A percentile compares a stretch with the other conserved stretches of the same genome.
These are phyloP conservation scores for Cercospora sp. DNA, from an alignment of 2,329 filamentous ascomycete species.

Conservation along the genomic window DNA sequence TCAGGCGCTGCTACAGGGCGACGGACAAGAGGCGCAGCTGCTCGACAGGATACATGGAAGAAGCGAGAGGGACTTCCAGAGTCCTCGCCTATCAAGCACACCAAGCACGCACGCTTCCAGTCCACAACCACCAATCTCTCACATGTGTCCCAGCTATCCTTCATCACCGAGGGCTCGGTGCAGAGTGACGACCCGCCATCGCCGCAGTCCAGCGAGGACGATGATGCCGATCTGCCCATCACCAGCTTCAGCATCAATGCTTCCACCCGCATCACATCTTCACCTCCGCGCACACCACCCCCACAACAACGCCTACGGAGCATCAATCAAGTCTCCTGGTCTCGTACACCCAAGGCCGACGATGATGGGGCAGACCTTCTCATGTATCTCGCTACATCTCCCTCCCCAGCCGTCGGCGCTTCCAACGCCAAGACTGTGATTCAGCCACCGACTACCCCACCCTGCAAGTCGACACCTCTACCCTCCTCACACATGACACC, in stretches of 20 bases:
- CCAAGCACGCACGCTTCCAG: constrained; percentile 72
- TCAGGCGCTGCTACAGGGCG: constrained; percentile 37
- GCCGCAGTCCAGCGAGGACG: constrained; percentile 69
- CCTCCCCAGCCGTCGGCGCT: constrained; percentile 67
- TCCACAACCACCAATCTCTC: constrained; percentile 41
- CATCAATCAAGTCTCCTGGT: constrained; percentile 43
- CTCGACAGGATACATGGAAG: constrained; percentile 67
- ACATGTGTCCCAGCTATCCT: constrained; percentile 73
- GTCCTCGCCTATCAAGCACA: constrained; percentile 81
- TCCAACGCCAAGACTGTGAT: constrained; percentile 45
- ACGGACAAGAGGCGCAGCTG: constrained; percentile 34
- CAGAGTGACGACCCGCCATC: constrained; percentile 63
- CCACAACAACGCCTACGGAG: constrained; percentile 46
- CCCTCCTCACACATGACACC: constrained; percentile 89
- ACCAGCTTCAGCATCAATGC: constrained; percentile 66
- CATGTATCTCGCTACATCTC: constrained; percentile 87
- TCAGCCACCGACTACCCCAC: constrained; percentile 57
- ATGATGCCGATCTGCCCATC: constrained; percentile 75
- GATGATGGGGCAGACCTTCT: constrained; percentile 83
- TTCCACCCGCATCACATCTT: constrained; percentile 59
- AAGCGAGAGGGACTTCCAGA: constrained; percentile 73
- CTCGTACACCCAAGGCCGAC: constrained; percentile 59
- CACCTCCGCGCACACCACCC: constrained; percentile 80
- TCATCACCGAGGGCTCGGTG: constrained; percentile 70
- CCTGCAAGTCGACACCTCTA: constrained; percentile 57